A percentile compares a stretch with the other conserved stretches of the same genome.
These are phyloP conservation scores for Hyphopichia fennica DNA, from an alignment of 1,139 yeast genomes.

Conservation along the genomic window DNA sequence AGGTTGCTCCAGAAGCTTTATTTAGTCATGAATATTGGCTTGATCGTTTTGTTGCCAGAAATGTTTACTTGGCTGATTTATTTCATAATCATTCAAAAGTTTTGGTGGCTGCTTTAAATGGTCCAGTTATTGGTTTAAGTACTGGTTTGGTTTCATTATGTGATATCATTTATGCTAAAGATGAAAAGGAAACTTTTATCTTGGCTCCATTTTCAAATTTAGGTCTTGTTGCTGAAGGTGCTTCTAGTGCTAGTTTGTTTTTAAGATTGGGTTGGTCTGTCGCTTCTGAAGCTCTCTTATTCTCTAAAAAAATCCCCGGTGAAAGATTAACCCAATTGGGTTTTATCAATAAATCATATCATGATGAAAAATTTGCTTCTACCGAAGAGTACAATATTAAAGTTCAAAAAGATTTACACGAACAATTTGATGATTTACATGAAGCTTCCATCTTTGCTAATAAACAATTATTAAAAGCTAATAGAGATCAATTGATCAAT, in stretches of 20 bases:
- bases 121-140: constrained; percentile 82
- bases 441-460: constrained; percentile 60
- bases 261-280: constrained; percentile 71
- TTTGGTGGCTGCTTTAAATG: constrained; percentile 75
- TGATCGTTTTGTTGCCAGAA: constrained; percentile 63
- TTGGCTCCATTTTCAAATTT: constrained; percentile 80
- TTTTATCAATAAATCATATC: constrained; percentile 54
- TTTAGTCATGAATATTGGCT: constrained; percentile 58
- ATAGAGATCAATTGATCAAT: constrained; percentile 46
- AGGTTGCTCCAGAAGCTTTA: constrained; percentile 23
- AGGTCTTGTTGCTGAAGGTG: constrained; percentile 86
- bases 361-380: constrained; percentile 43
- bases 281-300: constrained; percentile 72
- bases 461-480: constrained; percentile 55
- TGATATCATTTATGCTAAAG: constrained; percentile 72
- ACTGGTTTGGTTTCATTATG: constrained; percentile 74
- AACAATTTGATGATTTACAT: constrained; percentile 51
- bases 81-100: constrained; percentile 74
- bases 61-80: constrained; percentile 65
- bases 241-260: constrained; percentile 67
- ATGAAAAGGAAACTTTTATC: constrained; percentile 56
- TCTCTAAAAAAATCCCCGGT: constrained; percentile 67
- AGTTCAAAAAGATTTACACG: constrained; percentile 49
- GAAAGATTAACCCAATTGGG: constrained; percentile 59
- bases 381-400: constrained; percentile 60